Evolutionary conservation across 1,284 basidiomycete genomes (phyloP).

Genomic region (Taiwanofungus camphoratus): DNA sequence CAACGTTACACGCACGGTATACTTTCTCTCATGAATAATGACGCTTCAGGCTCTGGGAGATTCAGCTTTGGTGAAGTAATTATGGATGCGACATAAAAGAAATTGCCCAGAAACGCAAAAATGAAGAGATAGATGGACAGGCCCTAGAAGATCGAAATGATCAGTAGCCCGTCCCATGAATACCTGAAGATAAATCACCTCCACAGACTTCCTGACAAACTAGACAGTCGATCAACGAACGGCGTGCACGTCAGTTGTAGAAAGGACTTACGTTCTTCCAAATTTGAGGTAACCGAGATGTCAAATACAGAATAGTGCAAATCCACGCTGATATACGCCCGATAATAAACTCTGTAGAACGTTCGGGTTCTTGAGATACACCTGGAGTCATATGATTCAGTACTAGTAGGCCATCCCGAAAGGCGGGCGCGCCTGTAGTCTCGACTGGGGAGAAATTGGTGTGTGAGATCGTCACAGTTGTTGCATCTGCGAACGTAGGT

Average conservation of each 20-base stretch:
- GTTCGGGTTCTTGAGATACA: conserved; percentile 6
- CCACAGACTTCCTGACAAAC: conserved; percentile 88
- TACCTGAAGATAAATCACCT: conserved; percentile 39
- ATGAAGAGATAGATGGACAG: conserved; percentile 90
- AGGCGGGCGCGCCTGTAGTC: no score
- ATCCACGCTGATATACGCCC: conserved; percentile 90
- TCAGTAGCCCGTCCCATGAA: background rate
- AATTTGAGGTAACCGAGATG: conserved; percentile 89
- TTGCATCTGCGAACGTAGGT: background rate
- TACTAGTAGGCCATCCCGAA: no score
- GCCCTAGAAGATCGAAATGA: conserved; percentile 40
- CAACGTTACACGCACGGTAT: conserved; percentile 60
- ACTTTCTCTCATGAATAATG: conserved; percentile 61
- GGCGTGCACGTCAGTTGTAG: background rate
- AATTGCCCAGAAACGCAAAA: conserved; percentile 88
- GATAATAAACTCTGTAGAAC: conserved; percentile 54
- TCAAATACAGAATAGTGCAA: conserved; percentile 87
- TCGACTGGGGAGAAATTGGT: no score
- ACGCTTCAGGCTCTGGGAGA: conserved; percentile 48
- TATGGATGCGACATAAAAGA: conserved; percentile 86
- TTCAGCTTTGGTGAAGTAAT: conserved; percentile 56
- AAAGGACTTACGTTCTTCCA: conserved; percentile 90
- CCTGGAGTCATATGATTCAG: background rate
- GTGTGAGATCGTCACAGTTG: conserved; percentile 1
- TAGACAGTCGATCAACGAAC: conserved; percentile 26